These are phyloP conservation scores for Fusarium duplospermum DNA, from an alignment of 2,329 filamentous ascomycete genomes.

Conservation along the genomic window DNA sequence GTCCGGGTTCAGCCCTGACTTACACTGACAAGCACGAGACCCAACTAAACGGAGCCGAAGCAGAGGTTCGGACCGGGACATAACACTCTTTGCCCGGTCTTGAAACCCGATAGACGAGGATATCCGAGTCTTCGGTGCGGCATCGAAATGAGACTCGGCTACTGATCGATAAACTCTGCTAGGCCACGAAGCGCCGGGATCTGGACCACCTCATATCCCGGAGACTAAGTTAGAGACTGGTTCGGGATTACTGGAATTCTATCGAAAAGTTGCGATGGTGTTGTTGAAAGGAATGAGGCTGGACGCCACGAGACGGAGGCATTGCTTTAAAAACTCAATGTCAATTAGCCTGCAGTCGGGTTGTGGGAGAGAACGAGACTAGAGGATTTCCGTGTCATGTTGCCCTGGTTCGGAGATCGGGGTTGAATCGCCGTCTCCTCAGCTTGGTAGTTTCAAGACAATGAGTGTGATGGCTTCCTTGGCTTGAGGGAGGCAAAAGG, in stretches of 20 bases:
- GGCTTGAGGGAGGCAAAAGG: slow-evolving; percentile 2
- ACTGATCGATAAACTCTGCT: not conserved
- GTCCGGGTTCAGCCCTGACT: slow-evolving; percentile 6
- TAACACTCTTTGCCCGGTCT: not conserved
- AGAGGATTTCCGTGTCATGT: slow-evolving; percentile 19
- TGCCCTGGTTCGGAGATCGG: slow-evolving; percentile 5
- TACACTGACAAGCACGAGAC: not conserved
- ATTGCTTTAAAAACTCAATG: not conserved
- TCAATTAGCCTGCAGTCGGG: not conserved
- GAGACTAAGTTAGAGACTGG: slow-evolving; percentile 3
- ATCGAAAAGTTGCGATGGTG: slow-evolving; percentile 12
- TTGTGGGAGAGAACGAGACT: not conserved
- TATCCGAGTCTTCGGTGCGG: slow-evolving; percentile 14
- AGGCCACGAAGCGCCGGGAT: not conserved
- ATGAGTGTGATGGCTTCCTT: slow-evolving; percentile 15
- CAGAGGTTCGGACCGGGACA: slow-evolving; percentile 6
- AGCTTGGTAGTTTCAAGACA: slow-evolving; percentile 15
- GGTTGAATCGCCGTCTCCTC: slow-evolving; percentile 5
- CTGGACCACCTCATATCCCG: slow-evolving; percentile 18
- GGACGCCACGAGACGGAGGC: slow-evolving; percentile 15
- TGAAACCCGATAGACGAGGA: slow-evolving; percentile 30
- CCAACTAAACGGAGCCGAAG: not conserved
- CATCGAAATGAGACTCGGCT: slow-evolving; percentile 21
- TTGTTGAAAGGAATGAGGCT: slow-evolving; percentile 24
- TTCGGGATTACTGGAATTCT: slow-evolving; percentile 7